Conservation (phyloP, 2,329 filamentous ascomycete species). For the Venturia pyrina region DNA sequence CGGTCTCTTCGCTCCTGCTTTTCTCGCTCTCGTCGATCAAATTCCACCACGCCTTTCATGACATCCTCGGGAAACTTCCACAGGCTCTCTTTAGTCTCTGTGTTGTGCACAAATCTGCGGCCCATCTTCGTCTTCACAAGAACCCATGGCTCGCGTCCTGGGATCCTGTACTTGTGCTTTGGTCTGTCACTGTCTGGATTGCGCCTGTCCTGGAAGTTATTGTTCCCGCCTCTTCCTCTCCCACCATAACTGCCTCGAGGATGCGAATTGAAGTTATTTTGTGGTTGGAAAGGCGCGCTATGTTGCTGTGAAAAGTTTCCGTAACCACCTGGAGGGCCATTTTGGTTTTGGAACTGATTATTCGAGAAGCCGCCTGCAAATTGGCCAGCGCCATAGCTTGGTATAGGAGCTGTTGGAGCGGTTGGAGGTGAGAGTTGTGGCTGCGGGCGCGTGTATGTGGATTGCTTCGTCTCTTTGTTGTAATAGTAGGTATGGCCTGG, state of each 20-base stretch:
- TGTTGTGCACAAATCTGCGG: constrained; percentile 83
- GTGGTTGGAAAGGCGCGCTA: not conserved
- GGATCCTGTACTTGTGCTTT: constrained; percentile 67
- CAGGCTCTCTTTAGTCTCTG: constrained; percentile 74
- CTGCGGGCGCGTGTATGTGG: constrained; percentile 69
- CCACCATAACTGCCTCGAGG: constrained; percentile 18
- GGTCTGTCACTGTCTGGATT: constrained; percentile 68
- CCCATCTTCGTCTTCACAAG: constrained; percentile 88
- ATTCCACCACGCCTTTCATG: constrained; percentile 60
- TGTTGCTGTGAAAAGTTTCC: not conserved
- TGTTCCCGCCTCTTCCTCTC: constrained; percentile 36
- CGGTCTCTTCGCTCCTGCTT: constrained; percentile 47
- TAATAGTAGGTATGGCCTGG: constrained; percentile 80
- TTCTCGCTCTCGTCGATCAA: constrained; percentile 62
- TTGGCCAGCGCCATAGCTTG: constrained; percentile 10
- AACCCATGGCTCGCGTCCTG: constrained; percentile 76
- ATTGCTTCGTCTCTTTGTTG: constrained; percentile 69
- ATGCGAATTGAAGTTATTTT: not conserved
- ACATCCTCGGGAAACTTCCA: constrained; percentile 91
- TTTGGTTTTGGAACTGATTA: constrained; percentile 1
- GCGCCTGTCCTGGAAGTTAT: constrained; percentile 46
- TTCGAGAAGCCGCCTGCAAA: constrained; percentile 8
- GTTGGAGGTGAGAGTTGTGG: constrained; percentile 17
- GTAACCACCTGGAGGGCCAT: not conserved
- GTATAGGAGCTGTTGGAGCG: constrained; percentile 17